Evolutionary conservation across 768 basidiomycete genomes (phyloP).

Genomic region (Strobilomyces echinocephalus): DNA sequence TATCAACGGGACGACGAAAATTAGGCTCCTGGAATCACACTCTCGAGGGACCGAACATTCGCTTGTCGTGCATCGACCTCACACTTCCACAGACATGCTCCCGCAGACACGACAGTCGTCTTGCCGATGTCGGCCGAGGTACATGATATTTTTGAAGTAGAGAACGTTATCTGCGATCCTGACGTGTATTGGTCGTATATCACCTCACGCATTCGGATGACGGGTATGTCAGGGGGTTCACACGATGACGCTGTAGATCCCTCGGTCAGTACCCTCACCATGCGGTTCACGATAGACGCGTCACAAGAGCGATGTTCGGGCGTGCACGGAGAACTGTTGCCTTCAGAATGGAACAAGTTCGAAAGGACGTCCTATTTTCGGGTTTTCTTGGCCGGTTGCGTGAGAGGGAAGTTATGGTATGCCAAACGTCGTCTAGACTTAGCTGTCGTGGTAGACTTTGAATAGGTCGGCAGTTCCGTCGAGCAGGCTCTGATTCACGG

Average conservation of each 20-base stretch:
- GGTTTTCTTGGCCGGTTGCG: neutral
- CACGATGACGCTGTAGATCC: neutral
- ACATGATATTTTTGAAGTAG: neutral
- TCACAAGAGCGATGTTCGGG: neutral
- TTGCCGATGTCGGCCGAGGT: neutral
- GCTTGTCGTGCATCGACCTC: neutral
- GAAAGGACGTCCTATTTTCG: neutral
- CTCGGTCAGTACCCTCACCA: neutral
- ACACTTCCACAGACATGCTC: neutral
- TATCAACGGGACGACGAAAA: neutral
- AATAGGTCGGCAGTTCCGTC: neutral
- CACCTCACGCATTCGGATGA: neutral
- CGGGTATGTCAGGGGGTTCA: neutral
- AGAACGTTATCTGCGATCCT: neutral
- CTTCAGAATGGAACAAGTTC: neutral
- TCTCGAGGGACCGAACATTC: neutral
- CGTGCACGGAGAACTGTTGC: neutral
- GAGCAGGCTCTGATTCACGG: neutral
- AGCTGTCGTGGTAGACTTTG: neutral
- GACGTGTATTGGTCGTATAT: neutral
- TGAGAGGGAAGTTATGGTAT: neutral
- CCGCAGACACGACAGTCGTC: neutral
- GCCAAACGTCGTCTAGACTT: neutral
- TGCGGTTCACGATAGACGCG: neutral
- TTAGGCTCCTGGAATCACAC: neutral